Evolutionary conservation across 2,329 filamentous ascomycete genomes (phyloP), one percentile per base, ranked within the genome.

Genomic region (Phaeophleospora eucalypticola): DNA sequence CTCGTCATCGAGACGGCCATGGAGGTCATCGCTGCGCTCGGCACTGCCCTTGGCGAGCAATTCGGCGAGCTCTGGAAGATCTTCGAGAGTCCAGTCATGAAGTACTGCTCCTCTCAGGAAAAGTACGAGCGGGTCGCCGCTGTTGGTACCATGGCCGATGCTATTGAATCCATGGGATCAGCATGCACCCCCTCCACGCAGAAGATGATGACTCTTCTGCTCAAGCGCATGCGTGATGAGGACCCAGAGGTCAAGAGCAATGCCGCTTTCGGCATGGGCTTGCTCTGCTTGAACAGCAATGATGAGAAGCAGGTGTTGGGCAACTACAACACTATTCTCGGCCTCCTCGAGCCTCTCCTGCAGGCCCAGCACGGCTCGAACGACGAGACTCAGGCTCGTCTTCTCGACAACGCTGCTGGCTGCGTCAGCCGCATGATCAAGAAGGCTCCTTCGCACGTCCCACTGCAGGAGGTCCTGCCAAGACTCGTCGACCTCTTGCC

Each of bases 191-290:
- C 85, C 1, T 90, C 84, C 75, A 96, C 91, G 0, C 68, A 78
- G 45, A 77, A 77, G 37, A 79, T 97, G 52, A 77, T 95, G 63
- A 87, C 86, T 68, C 76, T 94, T 4, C 77, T 97, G 29, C 72
- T 94, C 47, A 90, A 94, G 71, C 87, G 91, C 45, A 79, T 98
- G 10, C 82, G 83, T 9, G 93, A 98, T 62, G 87, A 93, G 63
- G 90, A 98, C 64, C 75, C 84, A 27, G 89, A 96, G 71, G 88
- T 89, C 50, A 94, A 93, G 75, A 95, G 89, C 58, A 97, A 97
- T 67, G 89, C 93, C 17, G 89, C 90, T 4, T 98, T 95, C 63
- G 93, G 89, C 44, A 82, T 87, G 47, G 93, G 93, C 35, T 80
- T 95, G 54, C 79, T 98, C 38, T 81, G 94, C 58, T 80, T 86